Evolutionary conservation across 768 basidiomycete genomes (phyloP), one percentile per base, ranked within the genome.

Genomic region (Amanita fuliginea): DNA sequence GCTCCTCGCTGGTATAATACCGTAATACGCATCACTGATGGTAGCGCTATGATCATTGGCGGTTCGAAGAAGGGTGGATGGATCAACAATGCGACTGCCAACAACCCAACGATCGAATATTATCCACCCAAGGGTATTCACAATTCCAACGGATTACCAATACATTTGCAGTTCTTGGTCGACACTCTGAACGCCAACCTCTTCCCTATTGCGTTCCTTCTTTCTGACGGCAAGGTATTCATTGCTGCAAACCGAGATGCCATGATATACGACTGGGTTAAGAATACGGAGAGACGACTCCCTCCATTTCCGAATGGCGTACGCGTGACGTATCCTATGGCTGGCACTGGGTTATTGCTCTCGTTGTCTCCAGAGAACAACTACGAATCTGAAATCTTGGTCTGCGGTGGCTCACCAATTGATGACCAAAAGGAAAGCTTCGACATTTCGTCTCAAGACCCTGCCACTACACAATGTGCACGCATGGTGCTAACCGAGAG

Each of bases 1-100:
- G 81, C 77, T 56, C 78, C 84, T 13, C 78, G 87, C 36, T 91
- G 87, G 87, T 91, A 91, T 63, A 80, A 75, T 51, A 85, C 86
- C 1, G 80, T 77, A 3, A 52, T 86, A 41, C 74, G 85, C 39
- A 70, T 89, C 51, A 62, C 68, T 4, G 87, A 88, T 53, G 87
- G 87, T n/a, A 86, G 85, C 56, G 83, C 77, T 0, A 84, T 88
- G 76, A 83, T 91, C 40, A 73, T 91, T 37, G 87, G 87, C 1
- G 88, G 88, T 13, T 84, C 86, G 6, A 80, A 73, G 55, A 84
- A 80, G 60, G 87, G 87, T 6, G 88, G 86, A 8, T 90, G 86
- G 86, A 88, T 88, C 54, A 89, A 89, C 60, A 90, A 89, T 49
- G 74, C 69, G 21, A 86, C 85, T 3, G 76, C 77, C 51, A 86